Percentiles rank a stretch among this genome's conserved stretches.
These are phyloP conservation scores for Didymella lethalis DNA, from an alignment of 2,329 filamentous ascomycete species.

Conservation along the genomic window DNA sequence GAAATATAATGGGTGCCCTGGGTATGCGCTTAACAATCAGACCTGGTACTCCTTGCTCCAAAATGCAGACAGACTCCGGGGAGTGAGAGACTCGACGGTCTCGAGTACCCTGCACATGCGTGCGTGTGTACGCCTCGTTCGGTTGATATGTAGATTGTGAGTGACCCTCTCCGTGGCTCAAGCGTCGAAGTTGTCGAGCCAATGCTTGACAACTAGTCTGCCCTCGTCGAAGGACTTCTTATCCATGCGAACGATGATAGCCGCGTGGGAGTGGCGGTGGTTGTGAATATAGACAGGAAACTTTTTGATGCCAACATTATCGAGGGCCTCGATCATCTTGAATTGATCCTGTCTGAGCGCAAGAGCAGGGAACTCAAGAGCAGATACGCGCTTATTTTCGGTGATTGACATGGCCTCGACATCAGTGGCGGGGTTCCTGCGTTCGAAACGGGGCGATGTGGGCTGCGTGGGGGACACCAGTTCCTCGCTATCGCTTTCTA, in stretches of 20 bases:
- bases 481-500: constrained; percentile 64
- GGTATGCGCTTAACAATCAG: background rate
- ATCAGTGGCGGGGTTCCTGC: constrained; percentile 29
- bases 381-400: constrained; percentile 41
- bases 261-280: constrained; percentile 80
- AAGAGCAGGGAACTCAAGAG: constrained; percentile 69
- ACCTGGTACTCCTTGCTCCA: no score
- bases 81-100: no score
- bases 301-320: constrained; percentile 67
- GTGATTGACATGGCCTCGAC: constrained; percentile 36
- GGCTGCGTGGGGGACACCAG: constrained; percentile 38
- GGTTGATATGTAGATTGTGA: background rate
- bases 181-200: constrained; percentile 74
- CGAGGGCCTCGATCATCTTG: constrained; percentile 79
- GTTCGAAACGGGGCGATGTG: constrained; percentile 23
- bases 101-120: background rate
- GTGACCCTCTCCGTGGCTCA: constrained; percentile 9
- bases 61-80: no score
- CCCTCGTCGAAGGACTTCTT: constrained; percentile 77
- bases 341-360: constrained; percentile 84
- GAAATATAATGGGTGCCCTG: background rate
- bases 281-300: constrained; percentile 78
- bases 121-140: background rate
- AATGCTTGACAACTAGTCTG: constrained; percentile 79
- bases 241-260: constrained; percentile 80